phyloP scores from a whole-genome alignment of 176 grass and related monocot species.

The Oropetium thomaeum region DNA sequence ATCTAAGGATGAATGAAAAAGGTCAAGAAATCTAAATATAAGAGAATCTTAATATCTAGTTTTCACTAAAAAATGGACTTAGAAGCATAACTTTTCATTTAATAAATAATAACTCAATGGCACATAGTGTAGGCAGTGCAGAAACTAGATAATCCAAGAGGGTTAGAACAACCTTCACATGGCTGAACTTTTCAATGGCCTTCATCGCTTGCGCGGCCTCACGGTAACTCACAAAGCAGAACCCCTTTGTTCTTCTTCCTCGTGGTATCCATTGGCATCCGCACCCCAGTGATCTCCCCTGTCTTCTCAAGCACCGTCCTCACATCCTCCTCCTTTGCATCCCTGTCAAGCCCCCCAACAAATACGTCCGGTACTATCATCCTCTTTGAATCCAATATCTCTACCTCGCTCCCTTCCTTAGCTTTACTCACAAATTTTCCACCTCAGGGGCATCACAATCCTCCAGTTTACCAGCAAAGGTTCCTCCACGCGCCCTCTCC shows the following conservation, averaged over 20 bases:
- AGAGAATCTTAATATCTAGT: neutral
- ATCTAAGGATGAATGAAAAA: neutral
- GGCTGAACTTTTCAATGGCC: constrained; percentile 49
- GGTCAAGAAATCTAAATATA: neutral
- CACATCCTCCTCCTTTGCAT: constrained; percentile 51
- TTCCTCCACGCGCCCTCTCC: neutral
- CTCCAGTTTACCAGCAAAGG: neutral
- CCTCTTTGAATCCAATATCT: constrained; percentile 43
- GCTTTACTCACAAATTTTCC: neutral
- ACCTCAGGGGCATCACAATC: neutral
- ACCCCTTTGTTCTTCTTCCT: constrained; percentile 64
- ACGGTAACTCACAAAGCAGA: constrained; percentile 58
- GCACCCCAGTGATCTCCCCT: constrained; percentile 53
- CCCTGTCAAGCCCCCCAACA: constrained; percentile 58
- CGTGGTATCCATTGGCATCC: constrained; percentile 48
- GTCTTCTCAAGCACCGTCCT: constrained; percentile 39
- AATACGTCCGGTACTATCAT: constrained; percentile 61
- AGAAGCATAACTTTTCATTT: neutral
- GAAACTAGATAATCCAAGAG: neutral
- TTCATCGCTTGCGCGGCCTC: constrained; percentile 54
- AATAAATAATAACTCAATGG: neutral
- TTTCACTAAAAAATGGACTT: neutral
- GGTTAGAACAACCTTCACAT: constrained; percentile 58
- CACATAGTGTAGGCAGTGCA: too few relatives aligned
- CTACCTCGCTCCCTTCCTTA: constrained; percentile 2